These are phyloP conservation scores for Trametes sp. DNA, from an alignment of 1,284 basidiomycete genomes.

Conservation along the genomic window DNA sequence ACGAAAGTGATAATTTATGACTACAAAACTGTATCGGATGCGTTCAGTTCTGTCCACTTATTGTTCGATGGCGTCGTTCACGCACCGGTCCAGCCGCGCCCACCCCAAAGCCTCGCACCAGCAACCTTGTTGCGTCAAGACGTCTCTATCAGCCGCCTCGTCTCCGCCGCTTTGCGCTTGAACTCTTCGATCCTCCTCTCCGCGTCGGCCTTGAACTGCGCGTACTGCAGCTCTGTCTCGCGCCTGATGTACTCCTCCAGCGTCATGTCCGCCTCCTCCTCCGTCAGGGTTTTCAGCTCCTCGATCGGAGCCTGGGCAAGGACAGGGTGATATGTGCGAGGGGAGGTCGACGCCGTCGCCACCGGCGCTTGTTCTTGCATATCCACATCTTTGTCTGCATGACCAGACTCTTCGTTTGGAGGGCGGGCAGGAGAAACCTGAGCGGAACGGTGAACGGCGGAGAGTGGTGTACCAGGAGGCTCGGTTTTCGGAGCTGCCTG, in stretches of 20 bases:
- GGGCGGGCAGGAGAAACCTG: slow-evolving; percentile 21
- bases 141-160: slow-evolving; percentile 55
- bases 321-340: slow-evolving; percentile 29
- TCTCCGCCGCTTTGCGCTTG: slow-evolving; percentile 63
- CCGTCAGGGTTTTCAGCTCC: slow-evolving; percentile 51
- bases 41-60: slow-evolving; percentile 1
- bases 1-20: slow-evolving; percentile 28
- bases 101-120: neutral
- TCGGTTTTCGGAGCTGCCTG: neutral
- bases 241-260: slow-evolving; percentile 80
- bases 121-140: slow-evolving; percentile 19
- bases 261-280: slow-evolving; percentile 74
- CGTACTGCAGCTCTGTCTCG: slow-evolving; percentile 70
- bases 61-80: slow-evolving; percentile 7
- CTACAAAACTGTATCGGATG: slow-evolving; percentile 24
- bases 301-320: slow-evolving; percentile 38
- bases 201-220: slow-evolving; percentile 67
- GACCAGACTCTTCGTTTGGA: neutral
- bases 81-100: slow-evolving; percentile 25
- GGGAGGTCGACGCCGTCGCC: slow-evolving; percentile 1
- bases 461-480: slow-evolving; percentile 19
- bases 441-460: slow-evolving; percentile 24
- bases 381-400: neutral
- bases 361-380: neutral
- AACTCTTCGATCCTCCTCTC: slow-evolving; percentile 66